Base-by-base conservation (phyloP, 345 rosid genomes). In the Atalantia buxifolia region DNA sequence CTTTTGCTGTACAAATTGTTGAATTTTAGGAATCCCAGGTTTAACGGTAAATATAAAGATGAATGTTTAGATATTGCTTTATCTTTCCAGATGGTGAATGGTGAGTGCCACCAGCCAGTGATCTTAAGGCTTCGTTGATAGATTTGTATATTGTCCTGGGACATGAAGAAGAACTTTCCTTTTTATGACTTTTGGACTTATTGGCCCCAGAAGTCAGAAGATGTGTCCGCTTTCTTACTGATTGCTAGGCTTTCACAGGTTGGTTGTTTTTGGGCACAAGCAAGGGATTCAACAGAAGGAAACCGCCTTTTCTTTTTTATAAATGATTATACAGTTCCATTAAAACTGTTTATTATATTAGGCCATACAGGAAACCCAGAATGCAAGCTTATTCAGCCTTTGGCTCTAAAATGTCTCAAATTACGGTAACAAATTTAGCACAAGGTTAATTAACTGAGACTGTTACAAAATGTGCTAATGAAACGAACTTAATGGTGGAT, bases 1-100 rank as follows among this genome's bases (percentile, higher is more conserved):
- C 79, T 78, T 76, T 75, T 71, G 63, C 76, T 42, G 8, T 57
- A 38, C 53, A 60, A 56, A 60, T 67, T 68, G 81, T 77, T 71
- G 81, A 83, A 73, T 70, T 74, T 71, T 72, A 75, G 82, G 82
- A 78, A 82, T 79, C 80, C 83, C 74, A 79, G 64, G 75, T 71
- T 72, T 42, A 78, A 76, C 68, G 75, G 74, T 82, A 73, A 75
- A 64, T 63, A 63, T 76, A 78, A 74, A 78, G 76, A 45, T 35
- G 42, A 7, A 18, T 24, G 24, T n/a, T 62, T n/a, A 24, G 66
- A 40, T 16, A 72, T 69, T 25, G 53, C 84, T 59, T 82, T 78
- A 19, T 9, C 80, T 78, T 84, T 80, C 70, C 77, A 64, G 76
- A 62, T 71, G 53, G 25, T 74, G 76, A 77, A 53, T 53, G 57